Evolutionary conservation across 1,284 basidiomycete genomes (phyloP).

Genomic region (Psilocybe mexicana): DNA sequence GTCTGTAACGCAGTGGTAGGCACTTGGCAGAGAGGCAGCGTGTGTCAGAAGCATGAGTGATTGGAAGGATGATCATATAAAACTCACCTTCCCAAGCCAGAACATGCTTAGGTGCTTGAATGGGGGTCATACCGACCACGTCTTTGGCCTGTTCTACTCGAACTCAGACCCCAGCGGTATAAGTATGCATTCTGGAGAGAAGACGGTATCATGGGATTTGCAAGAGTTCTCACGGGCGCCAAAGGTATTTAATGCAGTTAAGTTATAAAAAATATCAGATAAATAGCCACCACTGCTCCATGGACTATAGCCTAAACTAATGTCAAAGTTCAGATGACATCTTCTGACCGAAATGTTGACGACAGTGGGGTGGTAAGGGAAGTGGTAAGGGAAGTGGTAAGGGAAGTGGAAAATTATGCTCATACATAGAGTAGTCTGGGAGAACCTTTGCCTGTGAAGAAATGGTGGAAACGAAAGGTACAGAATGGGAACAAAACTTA

Average conservation of each 20-base stretch:
- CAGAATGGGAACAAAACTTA: neutral
- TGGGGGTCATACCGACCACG: neutral
- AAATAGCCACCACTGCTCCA: neutral
- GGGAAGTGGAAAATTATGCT: neutral
- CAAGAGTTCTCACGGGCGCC: neutral
- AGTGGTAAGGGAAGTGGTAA: neutral
- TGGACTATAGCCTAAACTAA: no score
- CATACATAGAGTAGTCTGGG: neutral
- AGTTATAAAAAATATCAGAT: neutral
- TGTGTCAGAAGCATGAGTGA: neutral
- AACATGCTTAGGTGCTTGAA: neutral
- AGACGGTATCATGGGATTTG: neutral
- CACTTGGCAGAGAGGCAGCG: neutral
- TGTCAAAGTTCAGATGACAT: no score
- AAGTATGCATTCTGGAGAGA: neutral
- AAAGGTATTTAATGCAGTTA: neutral
- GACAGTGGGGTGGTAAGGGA: no score
- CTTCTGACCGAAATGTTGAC: no score
- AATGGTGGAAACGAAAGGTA: neutral
- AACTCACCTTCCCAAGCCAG: slow-evolving; percentile 2
- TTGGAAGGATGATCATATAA: neutral
- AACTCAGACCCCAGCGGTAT: neutral
- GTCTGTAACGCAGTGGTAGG: slow-evolving; percentile 8
- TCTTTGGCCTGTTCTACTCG: neutral
- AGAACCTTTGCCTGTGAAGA: neutral